Conservation (phyloP, 2,329 filamentous ascomycete genomes). For the Neofusicoccum kwambonambiense region DNA sequence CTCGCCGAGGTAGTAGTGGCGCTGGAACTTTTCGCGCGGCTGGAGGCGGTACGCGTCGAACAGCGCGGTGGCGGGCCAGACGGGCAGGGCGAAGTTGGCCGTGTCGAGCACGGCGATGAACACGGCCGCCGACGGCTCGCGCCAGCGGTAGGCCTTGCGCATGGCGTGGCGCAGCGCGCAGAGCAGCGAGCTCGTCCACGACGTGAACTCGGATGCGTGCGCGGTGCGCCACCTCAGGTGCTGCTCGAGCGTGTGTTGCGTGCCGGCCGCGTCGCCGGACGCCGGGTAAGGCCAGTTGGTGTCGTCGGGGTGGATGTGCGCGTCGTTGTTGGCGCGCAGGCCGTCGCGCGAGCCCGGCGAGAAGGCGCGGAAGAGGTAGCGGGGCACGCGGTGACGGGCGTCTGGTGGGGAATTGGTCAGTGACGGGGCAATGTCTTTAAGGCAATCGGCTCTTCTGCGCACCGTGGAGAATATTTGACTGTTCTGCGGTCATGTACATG, state of each 20-base stretch:
- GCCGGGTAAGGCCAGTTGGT: background rate
- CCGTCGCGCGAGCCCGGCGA: background rate
- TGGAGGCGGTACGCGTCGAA: background rate
- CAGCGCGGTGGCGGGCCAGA: background rate
- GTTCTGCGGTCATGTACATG: background rate
- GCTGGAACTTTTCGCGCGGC: background rate
- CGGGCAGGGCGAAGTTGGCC: background rate
- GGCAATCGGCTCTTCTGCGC: too few species aligned
- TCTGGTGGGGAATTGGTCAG: background rate
- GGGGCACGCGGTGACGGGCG: background rate
- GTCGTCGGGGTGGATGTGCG: background rate
- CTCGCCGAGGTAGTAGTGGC: conserved; percentile 5
- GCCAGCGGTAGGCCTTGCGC: background rate
- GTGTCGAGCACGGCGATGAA: conserved; percentile 1
- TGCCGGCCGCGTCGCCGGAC: background rate
- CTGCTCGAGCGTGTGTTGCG: background rate
- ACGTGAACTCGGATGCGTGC: background rate
- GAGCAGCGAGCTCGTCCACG: conserved; percentile 8
- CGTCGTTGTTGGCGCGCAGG: background rate
- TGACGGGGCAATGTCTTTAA: too few species aligned
- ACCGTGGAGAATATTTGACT: background rate
- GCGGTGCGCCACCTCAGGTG: background rate
- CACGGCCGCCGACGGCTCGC: background rate
- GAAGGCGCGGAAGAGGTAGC: conserved; percentile 15
- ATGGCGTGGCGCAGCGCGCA: conserved; percentile 7